Conservation (phyloP, 805 yeast genomes). For the Kluyveromyces dobzhanskii region DNA sequence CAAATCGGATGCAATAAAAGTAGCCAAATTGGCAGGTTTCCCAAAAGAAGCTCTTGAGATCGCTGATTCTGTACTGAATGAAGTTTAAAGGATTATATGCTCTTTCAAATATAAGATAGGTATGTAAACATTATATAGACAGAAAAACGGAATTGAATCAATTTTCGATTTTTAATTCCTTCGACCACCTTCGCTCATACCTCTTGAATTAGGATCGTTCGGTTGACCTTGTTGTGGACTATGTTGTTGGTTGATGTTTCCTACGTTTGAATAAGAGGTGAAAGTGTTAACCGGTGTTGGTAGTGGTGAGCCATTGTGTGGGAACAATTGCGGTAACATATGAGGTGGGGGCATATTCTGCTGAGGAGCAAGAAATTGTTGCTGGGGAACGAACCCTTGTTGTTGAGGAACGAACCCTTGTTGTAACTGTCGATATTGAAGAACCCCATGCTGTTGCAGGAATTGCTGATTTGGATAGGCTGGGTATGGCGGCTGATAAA, state of each 20-base stretch:
- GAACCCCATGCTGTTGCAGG: conserved; percentile 8
- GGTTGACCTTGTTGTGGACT: too few species aligned
- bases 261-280: too few species aligned
- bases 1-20: conserved; percentile 67
- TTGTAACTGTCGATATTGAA: conserved; percentile 4
- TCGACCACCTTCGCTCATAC: too few species aligned
- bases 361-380: too few species aligned
- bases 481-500: conserved; percentile 2
- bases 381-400: conserved; percentile 7
- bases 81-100: conserved; percentile 1
- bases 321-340: conserved; percentile 9
- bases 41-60: conserved; percentile 48
- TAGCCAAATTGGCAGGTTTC: conserved; percentile 74
- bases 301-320: background rate
- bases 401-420: conserved; percentile 11
- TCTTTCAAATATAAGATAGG: background rate
- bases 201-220: too few species aligned
- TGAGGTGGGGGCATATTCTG: conserved; percentile 10
- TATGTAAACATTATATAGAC: too few species aligned
- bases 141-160: too few species aligned
- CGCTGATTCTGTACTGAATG: conserved; percentile 32
- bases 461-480: conserved; percentile 10
- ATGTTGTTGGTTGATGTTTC: too few species aligned
- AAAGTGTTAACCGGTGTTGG: too few species aligned
- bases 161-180: too few species aligned